A percentile compares a stretch with the other conserved stretches of the same genome.
phyloP scores from a whole-genome alignment of 352 stramenopile species.

The Discostella stelligera region DNA sequence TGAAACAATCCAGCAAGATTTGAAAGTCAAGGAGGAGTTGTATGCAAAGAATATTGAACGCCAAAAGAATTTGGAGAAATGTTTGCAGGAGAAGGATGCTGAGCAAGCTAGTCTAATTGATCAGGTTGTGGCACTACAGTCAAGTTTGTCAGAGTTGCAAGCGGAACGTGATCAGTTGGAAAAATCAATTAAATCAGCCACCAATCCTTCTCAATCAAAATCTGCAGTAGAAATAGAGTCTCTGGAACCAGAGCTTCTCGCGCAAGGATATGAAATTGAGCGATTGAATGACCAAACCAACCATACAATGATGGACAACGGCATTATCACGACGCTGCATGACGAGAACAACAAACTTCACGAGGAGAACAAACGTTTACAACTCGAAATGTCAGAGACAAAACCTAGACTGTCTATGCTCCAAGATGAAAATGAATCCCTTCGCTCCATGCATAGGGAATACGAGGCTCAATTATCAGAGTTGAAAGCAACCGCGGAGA shows the following conservation, averaged over 20 bases:
- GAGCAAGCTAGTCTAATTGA: conserved; percentile 18
- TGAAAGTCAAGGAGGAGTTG: conserved; percentile 16
- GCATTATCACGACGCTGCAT: background rate
- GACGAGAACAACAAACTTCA: conserved; percentile 7
- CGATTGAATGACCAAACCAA: conserved; percentile 34
- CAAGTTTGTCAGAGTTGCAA: conserved; percentile 23
- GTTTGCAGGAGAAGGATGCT: conserved; percentile 10
- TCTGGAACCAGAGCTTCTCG: conserved; percentile 24
- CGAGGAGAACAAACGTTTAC: conserved; percentile 18
- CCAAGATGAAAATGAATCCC: conserved; percentile 47
- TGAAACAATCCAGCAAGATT: conserved; percentile 18
- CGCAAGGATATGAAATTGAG: conserved; percentile 26
- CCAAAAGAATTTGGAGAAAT: conserved; percentile 17
- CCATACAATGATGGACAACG: conserved; percentile 9
- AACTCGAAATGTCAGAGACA: conserved; percentile 37
- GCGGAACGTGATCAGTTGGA: conserved; percentile 18
- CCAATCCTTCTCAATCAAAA: background rate
- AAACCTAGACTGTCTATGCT: conserved; percentile 34
- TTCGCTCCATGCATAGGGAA: conserved; percentile 25
- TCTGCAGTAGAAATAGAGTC: conserved; percentile 7
- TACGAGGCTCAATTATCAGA: conserved; percentile 38
- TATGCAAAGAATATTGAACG: conserved; percentile 1
- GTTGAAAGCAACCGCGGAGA: conserved; percentile 38
- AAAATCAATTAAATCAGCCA: conserved; percentile 14
- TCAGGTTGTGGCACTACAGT: conserved; percentile 18